Evolutionary conservation across 257 asterid genomes (phyloP).

Genomic region (Rubia yunnanensis): DNA sequence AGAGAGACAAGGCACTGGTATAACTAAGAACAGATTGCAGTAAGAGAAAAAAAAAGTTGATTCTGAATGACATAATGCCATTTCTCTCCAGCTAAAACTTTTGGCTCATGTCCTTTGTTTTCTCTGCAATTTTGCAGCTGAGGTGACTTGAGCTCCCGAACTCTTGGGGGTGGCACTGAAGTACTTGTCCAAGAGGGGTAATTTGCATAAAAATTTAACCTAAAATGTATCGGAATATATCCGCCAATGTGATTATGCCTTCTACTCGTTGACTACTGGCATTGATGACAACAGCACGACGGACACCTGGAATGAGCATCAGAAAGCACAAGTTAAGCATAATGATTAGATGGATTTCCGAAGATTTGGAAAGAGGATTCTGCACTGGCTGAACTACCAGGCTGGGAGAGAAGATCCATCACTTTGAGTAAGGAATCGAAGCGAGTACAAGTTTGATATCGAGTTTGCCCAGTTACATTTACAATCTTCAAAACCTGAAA

Average conservation of each 20-base stretch:
- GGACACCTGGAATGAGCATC: constrained; percentile 30
- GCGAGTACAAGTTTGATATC: constrained; percentile 46
- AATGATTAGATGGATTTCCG: neutral
- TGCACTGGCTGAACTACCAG: constrained; percentile 29
- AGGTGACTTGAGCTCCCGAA: neutral
- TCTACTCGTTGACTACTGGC: constrained; percentile 35
- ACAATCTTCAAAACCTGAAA: constrained; percentile 42
- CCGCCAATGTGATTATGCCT: constrained; percentile 62
- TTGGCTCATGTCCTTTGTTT: neutral
- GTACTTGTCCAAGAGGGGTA: neutral
- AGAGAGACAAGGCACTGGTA: neutral
- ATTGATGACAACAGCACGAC: constrained; percentile 46
- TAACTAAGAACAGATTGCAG: neutral
- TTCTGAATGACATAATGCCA: neutral
- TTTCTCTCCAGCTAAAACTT: neutral
- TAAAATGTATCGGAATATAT: constrained; percentile 35
- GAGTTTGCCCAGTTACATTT: constrained; percentile 23
- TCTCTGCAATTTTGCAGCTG: neutral
- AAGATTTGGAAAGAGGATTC: neutral
- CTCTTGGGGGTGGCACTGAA: neutral
- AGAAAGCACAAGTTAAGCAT: neutral
- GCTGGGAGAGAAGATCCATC: constrained; percentile 57
- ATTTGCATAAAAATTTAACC: constrained; percentile 16
- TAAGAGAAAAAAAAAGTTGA: neutral
- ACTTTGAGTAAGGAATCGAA: constrained; percentile 48